Evolutionary conservation across 78 protist genomes (phyloP).

Genomic region (Cyanophora paradoxa): DNA sequence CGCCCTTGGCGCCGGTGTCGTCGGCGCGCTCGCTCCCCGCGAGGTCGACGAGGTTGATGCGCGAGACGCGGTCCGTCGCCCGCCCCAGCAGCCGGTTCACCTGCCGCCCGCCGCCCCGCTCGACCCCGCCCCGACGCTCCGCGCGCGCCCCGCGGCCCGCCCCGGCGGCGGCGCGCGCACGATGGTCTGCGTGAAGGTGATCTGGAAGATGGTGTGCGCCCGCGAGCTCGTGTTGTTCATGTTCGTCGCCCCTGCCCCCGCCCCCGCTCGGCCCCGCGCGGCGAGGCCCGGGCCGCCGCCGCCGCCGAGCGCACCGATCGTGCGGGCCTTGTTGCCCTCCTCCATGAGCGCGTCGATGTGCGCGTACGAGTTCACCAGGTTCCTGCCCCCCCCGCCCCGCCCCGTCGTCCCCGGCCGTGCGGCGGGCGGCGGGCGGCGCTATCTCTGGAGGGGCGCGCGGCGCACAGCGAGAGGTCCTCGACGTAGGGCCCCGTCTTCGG

Average conservation of each 20-base stretch:
- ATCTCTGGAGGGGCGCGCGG: conserved; percentile 8
- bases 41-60: conserved; percentile 40
- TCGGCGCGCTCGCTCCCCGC: conserved; percentile 80
- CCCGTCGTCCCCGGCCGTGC: no score
- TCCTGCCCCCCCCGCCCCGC: no score
- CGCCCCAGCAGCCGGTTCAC: no score
- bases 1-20: conserved; percentile 58
- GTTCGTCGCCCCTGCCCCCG: neutral
- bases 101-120: neutral
- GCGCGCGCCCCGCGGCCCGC: neutral
- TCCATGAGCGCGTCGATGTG: conserved; percentile 21
- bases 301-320: neutral
- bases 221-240: conserved; percentile 66
- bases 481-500: conserved; percentile 37
- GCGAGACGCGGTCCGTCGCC: conserved; percentile 1
- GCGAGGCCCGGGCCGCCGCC: neutral
- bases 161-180: neutral
- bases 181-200: conserved; percentile 16
- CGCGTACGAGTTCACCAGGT: no score
- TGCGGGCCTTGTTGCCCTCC: conserved; percentile 23
- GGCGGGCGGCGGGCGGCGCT: no score
- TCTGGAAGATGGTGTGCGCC: conserved; percentile 62
- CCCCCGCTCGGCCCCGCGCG: neutral
- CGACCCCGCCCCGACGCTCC: neutral
- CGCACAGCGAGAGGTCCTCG: conserved; percentile 4